Percentiles rank a stretch among this genome's conserved stretches.
These are phyloP conservation scores for Cronartium ribicola DNA, from an alignment of 1,284 basidiomycete species.

Conservation along the genomic window DNA sequence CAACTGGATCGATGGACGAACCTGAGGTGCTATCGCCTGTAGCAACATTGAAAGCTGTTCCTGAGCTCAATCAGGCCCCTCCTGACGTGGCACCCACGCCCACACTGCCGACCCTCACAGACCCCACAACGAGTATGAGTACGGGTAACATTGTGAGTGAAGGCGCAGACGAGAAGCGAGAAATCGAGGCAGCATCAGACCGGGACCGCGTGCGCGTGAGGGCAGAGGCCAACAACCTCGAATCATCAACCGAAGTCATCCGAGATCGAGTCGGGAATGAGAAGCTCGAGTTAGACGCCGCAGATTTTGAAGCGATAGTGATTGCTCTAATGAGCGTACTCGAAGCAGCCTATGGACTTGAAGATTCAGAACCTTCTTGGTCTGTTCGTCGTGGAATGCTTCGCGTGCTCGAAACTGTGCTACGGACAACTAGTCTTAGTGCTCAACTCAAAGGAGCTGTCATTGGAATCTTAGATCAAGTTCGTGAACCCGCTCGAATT, in stretches of 20 bases:
- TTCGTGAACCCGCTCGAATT: conserved; percentile 11
- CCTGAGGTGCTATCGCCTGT: too few relatives aligned
- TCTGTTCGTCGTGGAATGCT: conserved; percentile 36
- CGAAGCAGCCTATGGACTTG: conserved; percentile 39
- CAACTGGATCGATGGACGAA: too few relatives aligned
- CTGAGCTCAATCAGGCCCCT: too few relatives aligned
- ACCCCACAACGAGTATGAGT: background rate
- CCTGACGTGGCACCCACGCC: too few relatives aligned
- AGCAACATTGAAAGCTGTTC: too few relatives aligned
- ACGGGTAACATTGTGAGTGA: too few relatives aligned
- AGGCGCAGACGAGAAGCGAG: background rate
- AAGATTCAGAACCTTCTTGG: conserved; percentile 14
- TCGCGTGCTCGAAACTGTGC: conserved; percentile 26
- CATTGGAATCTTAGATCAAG: conserved; percentile 7
- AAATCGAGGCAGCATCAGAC: background rate
- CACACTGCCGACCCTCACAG: background rate
- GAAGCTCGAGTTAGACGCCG: background rate
- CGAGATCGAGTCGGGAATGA: background rate
- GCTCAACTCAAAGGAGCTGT: conserved; percentile 1
- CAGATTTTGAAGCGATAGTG: conserved; percentile 39
- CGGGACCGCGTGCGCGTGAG: background rate
- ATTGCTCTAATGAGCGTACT: conserved; percentile 24
- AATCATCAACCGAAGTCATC: background rate
- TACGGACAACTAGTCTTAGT: conserved; percentile 29
- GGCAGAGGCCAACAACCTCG: background rate